These are phyloP conservation scores for Torrubiella hemipterigena DNA, from an alignment of 2,329 filamentous ascomycete species.

Conservation along the genomic window DNA sequence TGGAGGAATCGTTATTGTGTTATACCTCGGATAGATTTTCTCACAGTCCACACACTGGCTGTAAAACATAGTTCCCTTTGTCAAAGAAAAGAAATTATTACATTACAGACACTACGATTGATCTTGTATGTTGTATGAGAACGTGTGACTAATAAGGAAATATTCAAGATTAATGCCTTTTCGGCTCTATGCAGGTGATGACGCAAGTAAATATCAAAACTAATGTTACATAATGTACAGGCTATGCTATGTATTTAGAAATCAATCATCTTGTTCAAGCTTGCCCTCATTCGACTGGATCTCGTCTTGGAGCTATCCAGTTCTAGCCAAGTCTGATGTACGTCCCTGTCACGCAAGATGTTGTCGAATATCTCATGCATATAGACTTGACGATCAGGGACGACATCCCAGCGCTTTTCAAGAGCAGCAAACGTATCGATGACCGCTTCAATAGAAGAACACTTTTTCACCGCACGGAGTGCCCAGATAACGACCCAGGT, in stretches of 20 bases:
- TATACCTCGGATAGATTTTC: constrained; percentile 7
- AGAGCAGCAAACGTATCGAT: constrained; percentile 41
- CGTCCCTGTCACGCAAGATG: constrained; percentile 22
- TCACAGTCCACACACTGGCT: constrained; percentile 5
- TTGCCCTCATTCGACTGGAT: too few species aligned
- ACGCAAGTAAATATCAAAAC: too few species aligned
- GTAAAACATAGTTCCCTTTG: constrained; percentile 8
- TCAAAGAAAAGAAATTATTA: constrained; percentile 3
- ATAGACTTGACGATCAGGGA: constrained; percentile 28
- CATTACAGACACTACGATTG: too few species aligned
- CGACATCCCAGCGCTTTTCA: constrained; percentile 30
- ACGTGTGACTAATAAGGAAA: too few species aligned
- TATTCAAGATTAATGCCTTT: too few species aligned
- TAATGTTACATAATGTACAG: too few species aligned
- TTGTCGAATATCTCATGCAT: constrained; percentile 33
- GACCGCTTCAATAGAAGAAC: constrained; percentile 37
- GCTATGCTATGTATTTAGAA: too few species aligned
- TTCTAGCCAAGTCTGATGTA: constrained; percentile 13
- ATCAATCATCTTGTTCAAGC: too few species aligned
- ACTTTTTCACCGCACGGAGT: constrained; percentile 52
- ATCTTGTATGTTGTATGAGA: too few species aligned
- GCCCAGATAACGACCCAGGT: constrained; percentile 50
- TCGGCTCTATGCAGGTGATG: too few species aligned
- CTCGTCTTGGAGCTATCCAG: background rate
- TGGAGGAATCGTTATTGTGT: constrained; percentile 3